Base-by-base conservation (phyloP, 345 rosid species). In the Populus simonii region DNA sequence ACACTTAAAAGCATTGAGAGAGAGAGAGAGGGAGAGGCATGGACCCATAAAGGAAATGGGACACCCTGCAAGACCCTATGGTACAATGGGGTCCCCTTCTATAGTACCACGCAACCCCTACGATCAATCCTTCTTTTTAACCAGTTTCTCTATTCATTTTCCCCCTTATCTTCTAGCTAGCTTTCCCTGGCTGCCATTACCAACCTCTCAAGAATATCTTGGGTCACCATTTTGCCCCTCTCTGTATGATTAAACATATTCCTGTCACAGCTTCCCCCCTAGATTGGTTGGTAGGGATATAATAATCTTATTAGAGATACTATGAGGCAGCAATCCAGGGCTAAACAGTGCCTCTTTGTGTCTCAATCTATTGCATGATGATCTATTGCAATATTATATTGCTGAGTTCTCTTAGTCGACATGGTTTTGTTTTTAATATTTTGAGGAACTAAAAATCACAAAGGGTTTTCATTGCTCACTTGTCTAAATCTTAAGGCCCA, bases 21-120 rank as follows among this genome's bases (percentile, higher is more conserved):
- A 33, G 25, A 18, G 65, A 15, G 15, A 23, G 66, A 2, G 16
- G 51, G 13, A 9, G 0, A 0, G 33, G 1, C 3, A 35, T 20
- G 84, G 79, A 73, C 80, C 86, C 83, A 82, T 47, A 9, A 31
- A 1, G 59, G 84, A 77, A 74, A 77, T 76, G 87, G 85, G 84
- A 78, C 78, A 79, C 70, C 68, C 80, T 71, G 77, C 80, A 57
- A 53, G 27, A 66, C 72, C 74, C 57, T 25, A 68, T 36, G 76
- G 77, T 47, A 73, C 71, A 33, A 36, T 41, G 78, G 83, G 84
- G 80, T 35, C 85, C 33, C 76, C 22, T 57, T 25, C 78, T 69
- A 80, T 35, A 39, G 43, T 27, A 49, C 83, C 86, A 75, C 79
- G 79, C 89, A 78, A 80, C 62, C 80, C 62, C 38, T 59, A 9